Percentiles rank a stretch among this genome's conserved stretches.
Evolutionary conservation across 441 rosid genomes (phyloP).

Genomic region (Mallotus japonicus): DNA sequence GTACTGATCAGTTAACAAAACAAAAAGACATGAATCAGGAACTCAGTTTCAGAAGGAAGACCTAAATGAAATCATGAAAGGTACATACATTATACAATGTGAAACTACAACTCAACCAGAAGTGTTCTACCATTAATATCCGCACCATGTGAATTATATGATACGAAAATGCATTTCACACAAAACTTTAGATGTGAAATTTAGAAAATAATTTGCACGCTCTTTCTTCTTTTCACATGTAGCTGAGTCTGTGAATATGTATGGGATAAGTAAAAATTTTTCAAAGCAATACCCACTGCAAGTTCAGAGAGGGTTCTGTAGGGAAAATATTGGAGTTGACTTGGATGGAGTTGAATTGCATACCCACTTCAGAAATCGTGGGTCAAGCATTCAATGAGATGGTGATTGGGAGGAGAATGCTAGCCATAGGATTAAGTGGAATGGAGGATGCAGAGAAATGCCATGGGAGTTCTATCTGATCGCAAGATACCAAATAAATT

Average conservation of each 20-base stretch:
- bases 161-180: background rate
- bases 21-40: background rate
- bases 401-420: too few relatives aligned
- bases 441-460: too few relatives aligned
- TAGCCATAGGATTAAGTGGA: too few relatives aligned
- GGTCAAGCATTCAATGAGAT: too few relatives aligned
- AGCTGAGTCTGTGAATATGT: background rate
- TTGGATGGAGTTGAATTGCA: too few relatives aligned
- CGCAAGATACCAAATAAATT: too few relatives aligned
- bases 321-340: too few relatives aligned
- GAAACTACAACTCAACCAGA: background rate
- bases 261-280: background rate
- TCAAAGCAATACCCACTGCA: background rate
- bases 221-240: background rate
- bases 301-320: too few relatives aligned
- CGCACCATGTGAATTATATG: too few relatives aligned
- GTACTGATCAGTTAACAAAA: background rate
- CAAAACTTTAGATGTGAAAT: background rate
- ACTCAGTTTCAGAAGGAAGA: conserved; percentile 11
- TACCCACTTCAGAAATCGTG: too few relatives aligned
- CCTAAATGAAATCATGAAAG: background rate
- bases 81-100: background rate
- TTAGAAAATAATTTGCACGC: background rate
- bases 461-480: too few relatives aligned
- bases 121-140: background rate